phyloP scores from a whole-genome alignment of 192 early-diverging fungal genomes.

The Helicostylum pulchrum region DNA sequence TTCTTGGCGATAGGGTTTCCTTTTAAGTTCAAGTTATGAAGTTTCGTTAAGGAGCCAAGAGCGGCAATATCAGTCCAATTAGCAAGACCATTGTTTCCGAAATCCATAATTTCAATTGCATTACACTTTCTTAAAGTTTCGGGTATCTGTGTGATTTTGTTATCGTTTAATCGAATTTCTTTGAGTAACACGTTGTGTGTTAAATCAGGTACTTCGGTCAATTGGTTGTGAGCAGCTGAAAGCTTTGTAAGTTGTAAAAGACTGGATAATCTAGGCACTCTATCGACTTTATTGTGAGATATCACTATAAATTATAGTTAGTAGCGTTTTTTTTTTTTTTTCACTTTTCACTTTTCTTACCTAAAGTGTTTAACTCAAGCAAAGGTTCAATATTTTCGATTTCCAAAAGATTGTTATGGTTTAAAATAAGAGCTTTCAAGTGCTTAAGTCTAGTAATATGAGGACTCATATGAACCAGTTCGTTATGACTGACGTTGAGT shows the following conservation, averaged over 20 bases:
- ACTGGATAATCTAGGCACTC: slow-evolving; percentile 50
- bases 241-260: slow-evolving; percentile 71
- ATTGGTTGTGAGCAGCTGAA: slow-evolving; percentile 68
- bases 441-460: slow-evolving; percentile 52
- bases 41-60: slow-evolving; percentile 45
- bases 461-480: slow-evolving; percentile 55
- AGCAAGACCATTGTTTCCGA: slow-evolving; percentile 66
- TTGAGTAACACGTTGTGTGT: slow-evolving; percentile 53
- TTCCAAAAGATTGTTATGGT: slow-evolving; percentile 66
- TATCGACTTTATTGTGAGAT: slow-evolving; percentile 71
- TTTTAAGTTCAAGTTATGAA: slow-evolving; percentile 69
- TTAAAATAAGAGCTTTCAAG: slow-evolving; percentile 77
- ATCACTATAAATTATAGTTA: slow-evolving; percentile 45
- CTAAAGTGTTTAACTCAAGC: slow-evolving; percentile 64
- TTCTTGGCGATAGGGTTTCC: slow-evolving; percentile 60
- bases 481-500: slow-evolving; percentile 69
- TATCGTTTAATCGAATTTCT: slow-evolving; percentile 76
- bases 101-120: slow-evolving; percentile 67
- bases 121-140: slow-evolving; percentile 51
- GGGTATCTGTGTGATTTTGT: slow-evolving; percentile 61
- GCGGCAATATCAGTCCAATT: slow-evolving; percentile 60
- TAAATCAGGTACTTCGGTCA: slow-evolving; percentile 67
- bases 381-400: slow-evolving; percentile 64
- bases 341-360: slow-evolving; percentile 26
- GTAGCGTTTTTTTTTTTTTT: background rate